phyloP scores from a whole-genome alignment of 768 basidiomycete species.

The Podaxis sp. region DNA sequence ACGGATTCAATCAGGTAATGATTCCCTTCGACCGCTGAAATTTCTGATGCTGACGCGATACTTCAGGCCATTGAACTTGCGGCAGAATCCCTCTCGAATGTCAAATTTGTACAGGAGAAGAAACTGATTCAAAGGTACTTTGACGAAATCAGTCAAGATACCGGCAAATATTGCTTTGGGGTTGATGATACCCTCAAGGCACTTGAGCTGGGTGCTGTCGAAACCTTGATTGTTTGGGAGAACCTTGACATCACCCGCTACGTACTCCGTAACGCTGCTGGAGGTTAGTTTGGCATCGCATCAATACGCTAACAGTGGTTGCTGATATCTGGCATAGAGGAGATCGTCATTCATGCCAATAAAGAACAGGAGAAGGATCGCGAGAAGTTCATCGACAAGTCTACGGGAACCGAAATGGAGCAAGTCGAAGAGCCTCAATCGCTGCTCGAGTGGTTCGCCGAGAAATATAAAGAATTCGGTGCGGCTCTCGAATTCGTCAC shows the following conservation, averaged over 20 bases:
- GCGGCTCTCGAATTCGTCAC: slow-evolving; percentile 95
- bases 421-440: slow-evolving; percentile 75
- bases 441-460: slow-evolving; percentile 97
- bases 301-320: neutral
- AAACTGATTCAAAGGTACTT: slow-evolving; percentile 97
- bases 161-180: slow-evolving; percentile 95
- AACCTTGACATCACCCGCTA: slow-evolving; percentile 91
- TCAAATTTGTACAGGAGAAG: slow-evolving; percentile 99
- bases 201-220: slow-evolving; percentile 93
- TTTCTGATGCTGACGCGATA: slow-evolving; percentile 1
- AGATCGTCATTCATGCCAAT: slow-evolving; percentile 72
- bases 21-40: neutral
- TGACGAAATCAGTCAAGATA: slow-evolving; percentile 98
- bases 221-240: slow-evolving; percentile 98
- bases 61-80: slow-evolving; percentile 92
- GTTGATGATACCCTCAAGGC: slow-evolving; percentile 96
- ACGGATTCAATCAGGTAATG: slow-evolving; percentile 97
- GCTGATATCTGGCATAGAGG: slow-evolving; percentile 49
- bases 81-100: slow-evolving; percentile 92
- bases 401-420: slow-evolving; percentile 96
- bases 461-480: slow-evolving; percentile 98
- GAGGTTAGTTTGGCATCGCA: slow-evolving; percentile 47
- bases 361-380: slow-evolving; percentile 90
- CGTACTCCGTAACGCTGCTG: slow-evolving; percentile 86
- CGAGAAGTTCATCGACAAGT: slow-evolving; percentile 94